Evolutionary conservation across 2,329 filamentous ascomycete species (phyloP).

Genomic region (Simplicillium sp.): DNA sequence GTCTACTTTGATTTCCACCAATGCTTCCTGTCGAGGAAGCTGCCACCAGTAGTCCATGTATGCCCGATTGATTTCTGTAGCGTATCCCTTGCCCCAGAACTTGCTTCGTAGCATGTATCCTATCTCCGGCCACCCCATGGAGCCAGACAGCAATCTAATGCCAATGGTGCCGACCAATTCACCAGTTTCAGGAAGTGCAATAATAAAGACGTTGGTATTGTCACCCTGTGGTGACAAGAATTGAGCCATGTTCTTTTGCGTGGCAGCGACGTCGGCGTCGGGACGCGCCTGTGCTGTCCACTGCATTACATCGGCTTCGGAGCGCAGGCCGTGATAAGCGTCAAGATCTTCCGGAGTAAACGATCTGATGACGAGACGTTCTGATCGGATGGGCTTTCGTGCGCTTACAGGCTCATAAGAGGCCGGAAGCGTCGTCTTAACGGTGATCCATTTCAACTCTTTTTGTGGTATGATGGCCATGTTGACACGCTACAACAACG

Average conservation of each 20-base stretch:
- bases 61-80: background rate
- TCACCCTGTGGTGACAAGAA: constrained; percentile 40
- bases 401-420: constrained; percentile 29
- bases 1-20: background rate
- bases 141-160: background rate
- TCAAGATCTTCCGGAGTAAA: constrained; percentile 38
- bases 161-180: background rate
- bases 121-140: background rate
- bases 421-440: constrained; percentile 39
- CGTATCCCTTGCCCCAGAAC: background rate
- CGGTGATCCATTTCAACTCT: constrained; percentile 22
- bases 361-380: constrained; percentile 46
- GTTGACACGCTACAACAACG: background rate
- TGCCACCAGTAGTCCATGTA: background rate
- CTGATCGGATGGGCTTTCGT: constrained; percentile 33
- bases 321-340: constrained; percentile 41
- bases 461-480: constrained; percentile 11
- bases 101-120: background rate
- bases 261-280: constrained; percentile 34
- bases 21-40: background rate
- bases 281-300: constrained; percentile 36
- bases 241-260: constrained; percentile 25
- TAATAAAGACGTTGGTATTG: constrained; percentile 45
- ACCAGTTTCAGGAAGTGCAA: constrained; percentile 19
- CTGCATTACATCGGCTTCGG: constrained; percentile 52